Percentiles rank a stretch among this genome's conserved stretches.
phyloP scores from a whole-genome alignment of 2,329 filamentous ascomycete genomes.

The Aspergillus brasiliensis region DNA sequence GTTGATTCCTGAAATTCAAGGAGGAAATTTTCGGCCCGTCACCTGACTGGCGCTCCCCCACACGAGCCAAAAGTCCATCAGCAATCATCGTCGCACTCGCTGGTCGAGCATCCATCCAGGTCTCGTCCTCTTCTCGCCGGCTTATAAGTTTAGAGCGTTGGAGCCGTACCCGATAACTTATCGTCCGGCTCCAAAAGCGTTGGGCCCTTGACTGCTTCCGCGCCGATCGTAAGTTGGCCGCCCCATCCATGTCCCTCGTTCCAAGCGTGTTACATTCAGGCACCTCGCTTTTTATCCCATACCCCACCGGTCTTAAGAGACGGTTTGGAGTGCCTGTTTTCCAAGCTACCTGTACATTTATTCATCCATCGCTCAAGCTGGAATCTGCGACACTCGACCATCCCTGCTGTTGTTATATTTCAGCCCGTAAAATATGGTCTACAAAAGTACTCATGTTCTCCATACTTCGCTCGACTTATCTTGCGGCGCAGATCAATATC shows the following conservation, averaged over 20 bases:
- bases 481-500: neutral
- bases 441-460: neutral
- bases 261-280: conserved; percentile 1
- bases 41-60: conserved; percentile 31
- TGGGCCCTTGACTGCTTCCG: conserved; percentile 24
- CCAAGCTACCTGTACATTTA: conserved; percentile 1
- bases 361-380: neutral
- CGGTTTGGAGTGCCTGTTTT: conserved; percentile 4
- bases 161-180: conserved; percentile 8
- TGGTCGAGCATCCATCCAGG: conserved; percentile 7
- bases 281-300: conserved; percentile 12
- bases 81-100: conserved; percentile 7
- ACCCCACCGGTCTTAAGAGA: conserved; percentile 16
- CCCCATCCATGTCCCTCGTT: conserved; percentile 14
- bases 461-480: neutral
- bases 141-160: conserved; percentile 16
- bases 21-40: conserved; percentile 28
- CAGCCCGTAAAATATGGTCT: neutral
- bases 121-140: conserved; percentile 9
- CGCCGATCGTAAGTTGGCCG: conserved; percentile 39
- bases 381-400: neutral
- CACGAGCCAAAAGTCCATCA: conserved; percentile 12
- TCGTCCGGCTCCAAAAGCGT: conserved; percentile 12
- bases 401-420: neutral
- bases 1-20: conserved; percentile 6